Percentiles rank a stretch among this genome's conserved stretches.
These are phyloP conservation scores for Fremontodendron californicum DNA, from an alignment of 345 rosid genomes.

Conservation along the genomic window DNA sequence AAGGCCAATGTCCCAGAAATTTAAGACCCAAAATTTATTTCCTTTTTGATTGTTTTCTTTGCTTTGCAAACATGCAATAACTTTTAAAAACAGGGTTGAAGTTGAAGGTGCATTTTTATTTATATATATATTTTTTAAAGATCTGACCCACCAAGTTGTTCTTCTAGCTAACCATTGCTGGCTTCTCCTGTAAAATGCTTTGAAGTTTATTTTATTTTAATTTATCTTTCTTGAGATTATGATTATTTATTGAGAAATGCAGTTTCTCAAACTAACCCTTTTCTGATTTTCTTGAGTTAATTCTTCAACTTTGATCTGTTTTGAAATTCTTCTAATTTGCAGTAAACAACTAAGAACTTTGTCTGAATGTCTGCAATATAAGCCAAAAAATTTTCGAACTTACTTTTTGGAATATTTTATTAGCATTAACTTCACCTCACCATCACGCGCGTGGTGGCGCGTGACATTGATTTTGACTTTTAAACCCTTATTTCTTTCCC, in stretches of 20 bases:
- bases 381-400: slow-evolving; percentile 4
- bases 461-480: background rate
- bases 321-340: slow-evolving; percentile 1
- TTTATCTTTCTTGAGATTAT: background rate
- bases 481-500: background rate
- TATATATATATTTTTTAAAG: background rate
- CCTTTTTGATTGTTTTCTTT: background rate
- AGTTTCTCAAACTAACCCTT: slow-evolving; percentile 6
- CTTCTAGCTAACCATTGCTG: background rate
- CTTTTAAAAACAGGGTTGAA: background rate
- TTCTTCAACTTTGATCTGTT: slow-evolving; percentile 1
- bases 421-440: background rate
- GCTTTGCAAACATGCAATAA: background rate
- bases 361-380: slow-evolving; percentile 14
- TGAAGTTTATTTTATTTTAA: background rate
- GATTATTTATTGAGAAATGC: background rate
- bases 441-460: slow-evolving; percentile 4
- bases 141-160: slow-evolving; percentile 9
- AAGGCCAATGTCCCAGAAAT: background rate
- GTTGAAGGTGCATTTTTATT: background rate
- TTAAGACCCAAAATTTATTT: background rate
- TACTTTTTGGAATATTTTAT: too few species aligned
- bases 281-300: background rate
- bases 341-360: background rate
- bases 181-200: background rate